Percentiles rank a stretch among this genome's conserved stretches.
These are phyloP conservation scores for Pythium brachiatum DNA, from an alignment of 352 stramenopile species.

Conservation along the genomic window DNA sequence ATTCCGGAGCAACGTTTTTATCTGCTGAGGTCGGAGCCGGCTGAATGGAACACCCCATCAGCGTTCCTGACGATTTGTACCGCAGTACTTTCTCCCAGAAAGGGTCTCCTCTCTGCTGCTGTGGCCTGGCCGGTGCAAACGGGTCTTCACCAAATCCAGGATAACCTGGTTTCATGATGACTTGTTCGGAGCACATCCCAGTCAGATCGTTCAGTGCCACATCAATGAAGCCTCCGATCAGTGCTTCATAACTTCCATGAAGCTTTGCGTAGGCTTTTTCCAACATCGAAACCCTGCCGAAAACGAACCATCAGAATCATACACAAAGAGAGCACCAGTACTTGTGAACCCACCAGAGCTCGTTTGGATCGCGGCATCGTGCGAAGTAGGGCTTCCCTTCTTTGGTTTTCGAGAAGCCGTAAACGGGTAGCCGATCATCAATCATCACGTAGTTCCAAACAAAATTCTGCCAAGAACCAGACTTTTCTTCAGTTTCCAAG, in stretches of 20 bases:
- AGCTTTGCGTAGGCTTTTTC: constrained; percentile 94
- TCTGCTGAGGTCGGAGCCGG: constrained; percentile 45
- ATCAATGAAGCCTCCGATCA: constrained; percentile 90
- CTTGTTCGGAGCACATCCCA: constrained; percentile 85
- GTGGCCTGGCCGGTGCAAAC: constrained; percentile 38
- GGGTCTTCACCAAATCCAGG: constrained; percentile 75
- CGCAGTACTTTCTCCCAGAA: constrained; percentile 81
- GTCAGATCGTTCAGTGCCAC: constrained; percentile 89
- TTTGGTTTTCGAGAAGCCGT: constrained; percentile 78
- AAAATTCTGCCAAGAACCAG: constrained; percentile 57
- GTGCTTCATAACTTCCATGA: constrained; percentile 83
- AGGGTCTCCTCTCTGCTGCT: constrained; percentile 48
- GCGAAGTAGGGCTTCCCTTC: constrained; percentile 83
- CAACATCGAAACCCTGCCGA: constrained; percentile 72
- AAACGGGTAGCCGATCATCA: constrained; percentile 86
- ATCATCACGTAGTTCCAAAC: constrained; percentile 92
- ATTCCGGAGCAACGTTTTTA: constrained; percentile 65
- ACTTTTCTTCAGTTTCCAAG: background rate
- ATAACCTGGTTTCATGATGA: constrained; percentile 83
- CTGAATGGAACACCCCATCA: constrained; percentile 93
- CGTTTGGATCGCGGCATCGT: constrained; percentile 79
- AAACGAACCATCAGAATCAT: background rate
- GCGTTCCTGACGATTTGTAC: constrained; percentile 79
- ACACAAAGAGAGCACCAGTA: background rate
- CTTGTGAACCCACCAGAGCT: constrained; percentile 68